Conservation (phyloP, 148 eudicot genomes). For the Rhododendron mucronatum region DNA sequence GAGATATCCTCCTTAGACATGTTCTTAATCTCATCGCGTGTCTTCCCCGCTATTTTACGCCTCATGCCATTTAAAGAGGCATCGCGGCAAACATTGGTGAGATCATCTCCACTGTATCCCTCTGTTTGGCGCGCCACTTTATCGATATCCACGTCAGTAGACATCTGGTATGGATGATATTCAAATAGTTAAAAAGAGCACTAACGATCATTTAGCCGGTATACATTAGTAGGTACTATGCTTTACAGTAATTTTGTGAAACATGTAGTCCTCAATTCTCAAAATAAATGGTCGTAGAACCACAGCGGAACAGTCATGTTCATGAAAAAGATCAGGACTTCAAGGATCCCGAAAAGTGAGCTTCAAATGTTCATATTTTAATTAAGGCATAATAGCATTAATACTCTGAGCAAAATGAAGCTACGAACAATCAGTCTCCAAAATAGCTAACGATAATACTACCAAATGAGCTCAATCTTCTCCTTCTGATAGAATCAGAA, state of each 20-base stretch:
- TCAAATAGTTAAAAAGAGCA: background rate
- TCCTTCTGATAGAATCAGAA: background rate
- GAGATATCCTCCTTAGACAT: slow-evolving; percentile 95
- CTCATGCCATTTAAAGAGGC: slow-evolving; percentile 98
- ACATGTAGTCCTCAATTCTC: background rate
- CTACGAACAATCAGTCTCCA: background rate
- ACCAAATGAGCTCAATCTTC: background rate
- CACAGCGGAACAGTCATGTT: background rate
- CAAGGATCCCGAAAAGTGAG: background rate
- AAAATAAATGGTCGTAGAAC: background rate
- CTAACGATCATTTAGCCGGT: background rate
- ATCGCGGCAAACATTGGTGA: slow-evolving; percentile 90
- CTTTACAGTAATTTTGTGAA: background rate
- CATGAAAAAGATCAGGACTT: background rate
- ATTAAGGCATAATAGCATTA: background rate
- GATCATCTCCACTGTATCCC: slow-evolving; percentile 98
- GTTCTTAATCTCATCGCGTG: slow-evolving; percentile 91
- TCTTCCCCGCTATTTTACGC: slow-evolving; percentile 91
- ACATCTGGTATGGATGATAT: slow-evolving; percentile 39
- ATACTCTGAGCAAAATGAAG: background rate
- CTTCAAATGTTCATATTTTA: background rate
- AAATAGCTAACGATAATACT: background rate
- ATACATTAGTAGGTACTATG: background rate
- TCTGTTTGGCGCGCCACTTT: slow-evolving; percentile 86
- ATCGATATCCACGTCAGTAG: slow-evolving; percentile 78